Base-by-base conservation (phyloP, 225 moss, liverwort and hornwort genomes). In the Pseudisothecium myosuroides region DNA sequence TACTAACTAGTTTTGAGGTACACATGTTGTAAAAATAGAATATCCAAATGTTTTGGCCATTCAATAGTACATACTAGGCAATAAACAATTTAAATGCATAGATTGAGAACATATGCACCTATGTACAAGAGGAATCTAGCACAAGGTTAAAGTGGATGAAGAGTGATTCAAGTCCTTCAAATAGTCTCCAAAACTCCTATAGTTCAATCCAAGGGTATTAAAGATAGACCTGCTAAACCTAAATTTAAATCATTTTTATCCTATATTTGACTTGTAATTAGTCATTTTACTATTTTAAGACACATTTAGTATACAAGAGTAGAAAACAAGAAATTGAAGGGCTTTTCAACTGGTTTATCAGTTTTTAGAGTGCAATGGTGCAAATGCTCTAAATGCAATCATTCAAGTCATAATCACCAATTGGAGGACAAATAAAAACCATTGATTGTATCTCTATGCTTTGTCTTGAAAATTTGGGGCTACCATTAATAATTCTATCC, bases 61-160 rank as follows among this genome's bases (percentile, higher is more conserved):
- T 76, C 12, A 50, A 21, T 76, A 76, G 4, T 8, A 7, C 2
- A 1, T 50, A 3, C 21, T 0, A 76, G 0, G 13, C 7, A 32
- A 31, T 7, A 12, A 4, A 20, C 12, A 32, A 20, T 50, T 76
- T 6, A 4, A 32, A 32, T 49, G 32, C 11, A 75, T 32, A 75
- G 2, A 32, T 14, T 77, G 9, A 14, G 0, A 18, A 23, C 5
- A 59, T 28, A 2, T 3, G 0, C 41, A 80, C 2, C 5, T 0
- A 26, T 80, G 3, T 1, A 12, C 3, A n/a, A 59, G 41, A 58
- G 4, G 9, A 16, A 56, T 39, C 7, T 59, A 27, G 7, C 1
- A 28, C 11, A 59, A 27, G 15, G 15, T 37, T 17, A 80, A 29
- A 80, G 18, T 80, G 0, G 28, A 39, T 29, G 7, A 80, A 18